Percentiles rank a stretch among this genome's conserved stretches.
Evolutionary conservation across 768 basidiomycete species (phyloP).

Genomic region (Russula sp.): DNA sequence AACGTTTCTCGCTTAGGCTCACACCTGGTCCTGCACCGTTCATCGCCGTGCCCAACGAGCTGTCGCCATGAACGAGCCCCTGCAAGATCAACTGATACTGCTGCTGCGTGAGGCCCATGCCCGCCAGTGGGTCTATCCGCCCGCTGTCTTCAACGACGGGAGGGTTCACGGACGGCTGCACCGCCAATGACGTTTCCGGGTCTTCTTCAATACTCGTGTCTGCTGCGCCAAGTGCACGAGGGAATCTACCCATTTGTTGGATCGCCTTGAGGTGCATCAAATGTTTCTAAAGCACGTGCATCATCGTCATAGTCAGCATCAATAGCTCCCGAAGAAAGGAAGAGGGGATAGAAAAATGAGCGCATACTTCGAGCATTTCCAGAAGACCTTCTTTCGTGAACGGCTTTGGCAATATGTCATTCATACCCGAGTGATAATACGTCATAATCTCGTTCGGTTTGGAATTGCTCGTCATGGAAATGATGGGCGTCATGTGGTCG

Average conservation of each 20-base stretch:
- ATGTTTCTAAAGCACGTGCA: conserved; percentile 30
- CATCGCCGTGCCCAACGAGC: conserved; percentile 10
- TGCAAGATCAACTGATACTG: conserved; percentile 80
- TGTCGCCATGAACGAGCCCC: conserved; percentile 64
- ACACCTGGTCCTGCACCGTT: conserved; percentile 38
- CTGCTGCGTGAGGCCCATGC: conserved; percentile 85
- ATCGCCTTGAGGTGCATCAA: conserved; percentile 32
- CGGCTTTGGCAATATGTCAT: conserved; percentile 93
- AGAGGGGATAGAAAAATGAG: conserved; percentile 23
- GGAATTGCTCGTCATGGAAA: conserved; percentile 96
- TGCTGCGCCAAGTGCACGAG: conserved; percentile 26
- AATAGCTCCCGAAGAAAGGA: conserved; percentile 5
- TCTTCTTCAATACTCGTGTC: conserved; percentile 38
- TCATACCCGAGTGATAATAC: conserved; percentile 91
- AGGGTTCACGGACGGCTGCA: conserved; percentile 28
- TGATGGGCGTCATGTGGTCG: conserved; percentile 93
- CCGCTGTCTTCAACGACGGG: conserved; percentile 26
- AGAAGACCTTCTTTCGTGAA: conserved; percentile 93
- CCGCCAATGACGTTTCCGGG: conserved; percentile 45
- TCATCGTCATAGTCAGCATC: background rate
- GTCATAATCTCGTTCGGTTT: conserved; percentile 91
- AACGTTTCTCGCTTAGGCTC: conserved; percentile 31
- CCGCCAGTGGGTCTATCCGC: conserved; percentile 74
- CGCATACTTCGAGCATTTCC: conserved; percentile 81
- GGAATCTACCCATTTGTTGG: conserved; percentile 30